phyloP scores from a whole-genome alignment of 306 rosid genomes.

The Trichosanthes cucumerina region DNA sequence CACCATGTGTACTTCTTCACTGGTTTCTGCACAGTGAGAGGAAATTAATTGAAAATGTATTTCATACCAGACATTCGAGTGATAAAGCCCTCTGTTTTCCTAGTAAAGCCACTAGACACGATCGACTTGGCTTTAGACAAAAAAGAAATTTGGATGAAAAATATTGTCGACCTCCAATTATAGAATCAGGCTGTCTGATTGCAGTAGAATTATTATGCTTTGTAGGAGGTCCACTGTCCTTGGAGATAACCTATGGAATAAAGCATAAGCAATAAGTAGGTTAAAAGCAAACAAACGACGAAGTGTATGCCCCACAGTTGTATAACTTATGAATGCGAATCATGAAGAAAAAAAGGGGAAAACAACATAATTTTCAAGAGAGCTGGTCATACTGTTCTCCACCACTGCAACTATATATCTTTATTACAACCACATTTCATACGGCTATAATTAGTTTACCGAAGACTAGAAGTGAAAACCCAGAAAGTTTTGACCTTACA shows the following conservation, averaged over 20 bases:
- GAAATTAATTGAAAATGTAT: neutral
- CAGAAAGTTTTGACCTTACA: neutral
- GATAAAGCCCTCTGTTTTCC: neutral
- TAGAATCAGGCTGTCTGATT: constrained; percentile 17
- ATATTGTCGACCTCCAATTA: constrained; percentile 22
- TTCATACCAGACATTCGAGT: neutral
- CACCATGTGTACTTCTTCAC: constrained; percentile 11
- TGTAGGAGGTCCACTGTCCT: constrained; percentile 44
- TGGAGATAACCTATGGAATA: constrained; percentile 51
- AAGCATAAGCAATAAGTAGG: constrained; percentile 1
- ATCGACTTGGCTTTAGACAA: neutral
- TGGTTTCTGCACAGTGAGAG: constrained; percentile 28
- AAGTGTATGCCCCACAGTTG: neutral
- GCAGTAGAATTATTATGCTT: constrained; percentile 16
- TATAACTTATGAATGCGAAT: neutral
- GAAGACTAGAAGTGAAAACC: neutral
- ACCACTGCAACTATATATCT: neutral
- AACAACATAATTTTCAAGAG: neutral
- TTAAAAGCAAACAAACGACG: neutral
- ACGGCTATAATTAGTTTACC: neutral
- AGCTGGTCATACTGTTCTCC: neutral
- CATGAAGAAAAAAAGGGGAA: neutral
- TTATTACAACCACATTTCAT: neutral
- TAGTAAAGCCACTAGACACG: neutral
- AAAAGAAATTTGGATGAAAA: neutral